Base-by-base conservation (phyloP, 176 grass and related monocot genomes). In the Pontederia crassipes region DNA sequence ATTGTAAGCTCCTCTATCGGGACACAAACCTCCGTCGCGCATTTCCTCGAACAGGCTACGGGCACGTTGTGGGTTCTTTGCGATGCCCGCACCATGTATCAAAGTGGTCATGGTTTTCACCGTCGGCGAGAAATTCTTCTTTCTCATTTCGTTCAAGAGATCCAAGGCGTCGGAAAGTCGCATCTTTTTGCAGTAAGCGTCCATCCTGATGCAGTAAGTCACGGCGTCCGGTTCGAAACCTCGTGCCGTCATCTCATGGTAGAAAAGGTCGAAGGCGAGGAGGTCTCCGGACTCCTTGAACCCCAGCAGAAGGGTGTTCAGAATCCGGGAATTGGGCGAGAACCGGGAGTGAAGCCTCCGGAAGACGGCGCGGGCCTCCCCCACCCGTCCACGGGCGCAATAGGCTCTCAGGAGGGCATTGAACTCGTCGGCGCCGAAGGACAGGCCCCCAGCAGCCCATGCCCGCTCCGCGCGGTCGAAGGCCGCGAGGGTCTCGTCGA, bases 251-350 rank as follows among this genome's bases (percentile, higher is more conserved):
- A 82, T 79, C 24, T 90, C 91, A 70, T 95, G 86, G 78, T 95
- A 95, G 80, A 95, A 90, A 4, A 86, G 71, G 64, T 95, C 86
- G 9, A 90, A 63, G 17, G 85, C 91, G 62, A 77, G 77, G 28
- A 65, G 61, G 59, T 95, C 65, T 0, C 80, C 71, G 54, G 86
- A 77, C 78, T 95, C 80, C 86, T 87, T 95, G 87, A 95, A 95
- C 4, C 86, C 86, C 61, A 87, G 66, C 71, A 95, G 83, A 46
- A 89, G 77, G 49, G 80, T 95, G 70, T 95, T 95, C 59, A 95
- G 82, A 12, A 63, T 88, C 62, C 75, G 80, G 17, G 83, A 75
- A 40, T 89, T 79, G 13, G 83, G 80, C 8, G 80, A 75, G 76
- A 81, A 89, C 45, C 72, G 65, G 55, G 74, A 53, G 68, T 82